phyloP scores from a whole-genome alignment of 1,139 yeast genomes.

The Candida sojae region DNA sequence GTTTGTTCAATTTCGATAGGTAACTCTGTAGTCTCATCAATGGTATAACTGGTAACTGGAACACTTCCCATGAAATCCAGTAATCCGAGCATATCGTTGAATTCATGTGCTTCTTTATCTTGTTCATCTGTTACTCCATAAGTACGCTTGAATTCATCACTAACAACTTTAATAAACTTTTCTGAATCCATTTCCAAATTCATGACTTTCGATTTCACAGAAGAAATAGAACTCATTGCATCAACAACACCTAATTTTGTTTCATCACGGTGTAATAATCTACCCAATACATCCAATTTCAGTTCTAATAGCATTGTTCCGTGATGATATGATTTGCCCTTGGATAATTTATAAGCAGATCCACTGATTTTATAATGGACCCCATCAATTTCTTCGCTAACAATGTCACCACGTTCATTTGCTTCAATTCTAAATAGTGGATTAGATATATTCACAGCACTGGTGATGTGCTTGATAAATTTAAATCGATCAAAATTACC shows the following conservation, averaged over 20 bases:
- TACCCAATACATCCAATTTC: slow-evolving; percentile 55
- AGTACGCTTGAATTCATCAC: slow-evolving; percentile 41
- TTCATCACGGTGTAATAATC: slow-evolving; percentile 54
- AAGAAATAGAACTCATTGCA: slow-evolving; percentile 64
- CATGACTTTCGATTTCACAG: slow-evolving; percentile 76
- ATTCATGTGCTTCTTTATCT: slow-evolving; percentile 17
- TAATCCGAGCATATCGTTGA: slow-evolving; percentile 37
- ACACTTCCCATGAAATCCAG: slow-evolving; percentile 29
- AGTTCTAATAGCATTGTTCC: slow-evolving; percentile 90
- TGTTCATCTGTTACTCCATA: slow-evolving; percentile 26
- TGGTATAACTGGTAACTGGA: slow-evolving; percentile 16
- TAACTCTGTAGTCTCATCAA: slow-evolving; percentile 34
- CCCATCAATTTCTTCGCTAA: slow-evolving; percentile 34
- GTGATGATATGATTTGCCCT: slow-evolving; percentile 88
- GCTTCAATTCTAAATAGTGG: slow-evolving; percentile 33
- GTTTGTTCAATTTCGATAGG: slow-evolving; percentile 48
- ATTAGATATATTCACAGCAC: slow-evolving; percentile 44
- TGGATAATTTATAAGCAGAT: slow-evolving; percentile 83
- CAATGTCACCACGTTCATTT: slow-evolving; percentile 81
- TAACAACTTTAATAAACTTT: slow-evolving; percentile 50
- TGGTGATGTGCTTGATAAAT: slow-evolving; percentile 57
- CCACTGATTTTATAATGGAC: slow-evolving; percentile 71
- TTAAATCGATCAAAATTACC: slow-evolving; percentile 62
- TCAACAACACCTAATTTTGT: slow-evolving; percentile 47
- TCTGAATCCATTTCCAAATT: slow-evolving; percentile 55